Percentiles rank a stretch among this genome's conserved stretches.
Evolutionary conservation across 352 stramenopile genomes (phyloP).

Genomic region (Pythium angustatum): DNA sequence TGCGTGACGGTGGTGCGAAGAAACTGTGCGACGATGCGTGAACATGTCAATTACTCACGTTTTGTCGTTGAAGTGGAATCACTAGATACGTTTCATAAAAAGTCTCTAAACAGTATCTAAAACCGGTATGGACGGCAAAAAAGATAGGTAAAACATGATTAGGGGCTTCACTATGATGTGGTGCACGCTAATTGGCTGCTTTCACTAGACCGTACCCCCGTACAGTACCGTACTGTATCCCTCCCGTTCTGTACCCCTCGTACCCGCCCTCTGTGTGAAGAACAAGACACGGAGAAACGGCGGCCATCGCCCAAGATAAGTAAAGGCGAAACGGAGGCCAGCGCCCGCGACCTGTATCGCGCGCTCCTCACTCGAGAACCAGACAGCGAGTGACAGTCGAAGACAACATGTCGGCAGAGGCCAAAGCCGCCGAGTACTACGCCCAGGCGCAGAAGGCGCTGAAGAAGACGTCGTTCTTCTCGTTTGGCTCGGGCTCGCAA

Average conservation of each 20-base stretch:
- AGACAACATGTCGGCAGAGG: constrained; percentile 64
- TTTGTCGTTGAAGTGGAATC: constrained; percentile 21
- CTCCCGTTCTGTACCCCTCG: background rate
- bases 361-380: background rate
- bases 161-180: too few species aligned
- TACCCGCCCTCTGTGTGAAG: background rate
- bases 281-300: background rate
- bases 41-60: too few species aligned
- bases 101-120: too few species aligned
- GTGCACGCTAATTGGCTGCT: too few species aligned
- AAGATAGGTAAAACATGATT: too few species aligned
- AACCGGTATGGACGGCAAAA: too few species aligned
- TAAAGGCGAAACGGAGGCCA: constrained; percentile 18
- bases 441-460: constrained; percentile 87
- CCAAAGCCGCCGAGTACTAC: constrained; percentile 75
- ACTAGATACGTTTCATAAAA: too few species aligned
- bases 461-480: constrained; percentile 97
- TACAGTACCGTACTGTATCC: background rate
- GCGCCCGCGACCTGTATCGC: too few species aligned
- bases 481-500: constrained; percentile 90
- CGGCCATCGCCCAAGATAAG: background rate
- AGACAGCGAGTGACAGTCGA: background rate
- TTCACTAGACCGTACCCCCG: too few species aligned
- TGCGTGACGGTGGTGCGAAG: too few species aligned
- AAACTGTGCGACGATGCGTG: too few species aligned